Base-by-base conservation (phyloP, 129 eudicot species). In the Heracleum sosnowskyi region DNA sequence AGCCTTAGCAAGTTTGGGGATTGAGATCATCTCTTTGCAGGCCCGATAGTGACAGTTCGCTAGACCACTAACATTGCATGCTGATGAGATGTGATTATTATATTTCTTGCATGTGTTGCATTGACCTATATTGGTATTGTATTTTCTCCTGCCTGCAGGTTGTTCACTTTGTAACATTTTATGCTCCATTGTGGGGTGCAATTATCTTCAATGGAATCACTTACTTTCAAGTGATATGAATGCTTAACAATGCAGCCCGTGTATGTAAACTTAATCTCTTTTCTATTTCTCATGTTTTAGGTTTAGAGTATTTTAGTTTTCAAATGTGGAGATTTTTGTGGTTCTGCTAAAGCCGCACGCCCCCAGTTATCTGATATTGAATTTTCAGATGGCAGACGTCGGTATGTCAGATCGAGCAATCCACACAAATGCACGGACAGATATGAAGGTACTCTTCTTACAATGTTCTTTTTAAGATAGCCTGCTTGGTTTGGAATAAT, bases 171-270 rank as follows among this genome's bases (percentile, higher is more conserved):
- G n/a, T n/a, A n/a, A n/a, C n/a, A n/a, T n/a, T n/a, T n/a, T n/a
- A n/a, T n/a, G n/a, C n/a, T n/a, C n/a, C n/a, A n/a, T n/a, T n/a
- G n/a, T n/a, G n/a, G n/a, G 98, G 97, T 15, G 97, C 98, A 63
- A 94, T 94, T 86, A 94, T 94, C 29, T 94, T 91, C 90, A 94
- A 94, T 75, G 93, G 98, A 62, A 73, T 94, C 77, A 90, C 96
- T 76, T 94, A 94, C 86, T 92, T 94, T 84, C 98, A 94, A 94
- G 98, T 94, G 81, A 94, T 94, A 80, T 91, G 97, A 66, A 94
- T 94, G 98, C 86, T 94, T 73, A 94, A 90, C 88, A 94, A 91
- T 82, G 98, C 89, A 73, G 82, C 98, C 17, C 98, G 98, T 77
- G 98, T 94, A 90, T 76, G 98, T 85, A 57, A 68, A 31, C 51